Base-by-base conservation (phyloP, 345 rosid genomes). In the Nephelium lappaceum region DNA sequence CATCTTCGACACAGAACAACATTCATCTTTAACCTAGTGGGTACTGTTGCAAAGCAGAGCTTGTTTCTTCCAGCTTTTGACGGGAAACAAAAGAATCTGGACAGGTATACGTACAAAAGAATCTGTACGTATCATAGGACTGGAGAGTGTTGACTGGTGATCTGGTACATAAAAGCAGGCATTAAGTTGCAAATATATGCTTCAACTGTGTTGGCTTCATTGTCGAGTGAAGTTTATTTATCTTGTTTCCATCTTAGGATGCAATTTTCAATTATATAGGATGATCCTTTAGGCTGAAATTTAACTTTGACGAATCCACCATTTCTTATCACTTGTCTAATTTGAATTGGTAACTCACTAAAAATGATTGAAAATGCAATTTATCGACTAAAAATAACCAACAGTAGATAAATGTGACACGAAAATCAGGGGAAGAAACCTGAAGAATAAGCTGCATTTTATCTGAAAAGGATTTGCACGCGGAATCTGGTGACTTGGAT, bases 121-220 rank as follows among this genome's bases (percentile, higher is more conserved):
- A 43, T 72, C 27, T 77, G 69, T 73, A 79, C 24, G 68, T 38
- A 21, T 69, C 72, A 43, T n/a, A 55, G 66, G 76, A 65, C 57
- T 49, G 38, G 69, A 0, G 31, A 27, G 31, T 27, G 31, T 27
- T 60, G 69, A 31, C 27, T 47, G 71, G n/a, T 79, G 72, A 60
- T 36, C 60, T 57, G 31, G 39, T 78, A 63, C 41, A 62, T 43
- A 62, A 61, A 6, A 19, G 39, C 57, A 70, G 61, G 42, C 61
- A 39, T 51, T 31, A 39, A 61, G 38, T 27, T 55, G 42, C 14
- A 42, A 41, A 23, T 63, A 43, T 39, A 16, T 76, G 16, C 18
- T 41, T 8, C 41, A 9, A 3, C 8, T 41, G 5, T 23, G 66
- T 14, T 10, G 16, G 36, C 63, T n/a, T 51, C 19, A 67, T 6